phyloP scores from a whole-genome alignment of 352 stramenopile species.

The Poterioochromonas sp. region DNA sequence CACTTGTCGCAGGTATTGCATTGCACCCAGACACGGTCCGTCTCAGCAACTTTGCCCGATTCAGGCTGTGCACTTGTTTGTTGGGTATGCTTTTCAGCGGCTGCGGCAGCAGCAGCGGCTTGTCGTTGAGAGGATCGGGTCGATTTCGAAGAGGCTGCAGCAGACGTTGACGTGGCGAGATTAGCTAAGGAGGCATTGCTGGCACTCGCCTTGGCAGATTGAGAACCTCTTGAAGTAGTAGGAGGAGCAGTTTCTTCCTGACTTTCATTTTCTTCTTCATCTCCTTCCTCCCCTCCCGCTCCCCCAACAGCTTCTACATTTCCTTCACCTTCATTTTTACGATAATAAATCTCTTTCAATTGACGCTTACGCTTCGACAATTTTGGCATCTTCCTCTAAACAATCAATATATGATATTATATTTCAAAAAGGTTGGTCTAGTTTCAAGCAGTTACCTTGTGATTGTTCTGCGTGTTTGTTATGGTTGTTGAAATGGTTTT shows the following conservation, averaged over 20 bases:
- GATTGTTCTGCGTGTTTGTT: too few species aligned
- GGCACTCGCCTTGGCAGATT: not conserved
- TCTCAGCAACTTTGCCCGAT: not conserved
- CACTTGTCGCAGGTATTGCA: conserved; percentile 20
- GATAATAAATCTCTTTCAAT: conserved; percentile 1
- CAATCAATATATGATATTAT: too few species aligned
- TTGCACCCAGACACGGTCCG: conserved; percentile 18
- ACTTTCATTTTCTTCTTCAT: not conserved
- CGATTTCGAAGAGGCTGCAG: not conserved
- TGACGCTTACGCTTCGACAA: conserved; percentile 16
- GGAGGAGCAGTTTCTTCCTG: not conserved
- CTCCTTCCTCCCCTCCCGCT: not conserved
- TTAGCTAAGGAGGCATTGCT: not conserved
- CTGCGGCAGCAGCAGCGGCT: not conserved
- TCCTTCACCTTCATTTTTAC: conserved; percentile 9
- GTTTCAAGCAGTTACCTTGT: too few species aligned
- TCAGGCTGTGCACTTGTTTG: not conserved
- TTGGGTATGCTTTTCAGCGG: not conserved
- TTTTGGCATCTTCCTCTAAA: conserved; percentile 16
- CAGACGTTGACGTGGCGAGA: not conserved
- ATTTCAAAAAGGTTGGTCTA: too few species aligned
- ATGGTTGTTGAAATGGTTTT: too few species aligned
- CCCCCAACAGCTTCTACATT: not conserved
- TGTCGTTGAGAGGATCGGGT: not conserved
- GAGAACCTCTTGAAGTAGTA: too few species aligned